phyloP scores from a whole-genome alignment of 306 rosid species.

The apple (Malus domestica) region ASM211411v1 NC_041794.1:33097501-33098000 shows the following conservation, averaged over 20 bases:
- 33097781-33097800: neutral
- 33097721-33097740: conserved; percentile 59
- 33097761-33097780: conserved; percentile 6
- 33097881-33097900: neutral
- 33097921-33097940: neutral
- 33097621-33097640: neutral
- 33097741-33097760: conserved; percentile 21
- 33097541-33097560: neutral
- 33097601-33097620: conserved; percentile 36
- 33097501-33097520: neutral
- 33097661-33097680: conserved; percentile 29
- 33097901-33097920: neutral
- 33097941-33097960: too few relatives aligned
- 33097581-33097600: conserved; percentile 40
- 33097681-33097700: conserved; percentile 34
- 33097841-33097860: neutral
- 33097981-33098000: too few relatives aligned
- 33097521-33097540: neutral
- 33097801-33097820: neutral
- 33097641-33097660: neutral
- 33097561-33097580: conserved; percentile 29
- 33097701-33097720: conserved; percentile 9
- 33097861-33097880: neutral
- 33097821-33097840: neutral
- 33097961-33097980: too few relatives aligned